A percentile compares a stretch with the other conserved stretches of the same genome.
phyloP scores from a whole-genome alignment of 2,329 filamentous ascomycete genomes.

The Kalmusia sp. region DNA sequence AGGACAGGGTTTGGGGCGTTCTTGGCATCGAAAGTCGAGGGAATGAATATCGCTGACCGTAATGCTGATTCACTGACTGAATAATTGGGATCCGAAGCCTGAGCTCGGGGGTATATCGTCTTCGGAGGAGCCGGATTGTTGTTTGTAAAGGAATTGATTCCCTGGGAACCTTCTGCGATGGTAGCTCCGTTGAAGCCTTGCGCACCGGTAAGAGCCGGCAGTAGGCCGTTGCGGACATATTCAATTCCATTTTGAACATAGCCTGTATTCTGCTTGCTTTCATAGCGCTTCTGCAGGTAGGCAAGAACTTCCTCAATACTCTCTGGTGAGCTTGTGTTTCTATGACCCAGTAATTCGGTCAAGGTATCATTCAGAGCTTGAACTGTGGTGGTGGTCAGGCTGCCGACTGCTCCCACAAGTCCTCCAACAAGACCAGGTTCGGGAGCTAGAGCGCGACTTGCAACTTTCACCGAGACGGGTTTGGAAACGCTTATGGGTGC shows the following conservation, averaged over 20 bases:
- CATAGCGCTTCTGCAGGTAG: conserved; percentile 11
- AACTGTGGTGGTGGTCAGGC: conserved; percentile 2
- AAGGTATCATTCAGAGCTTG: conserved; percentile 3
- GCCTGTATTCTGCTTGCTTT: conserved; percentile 4
- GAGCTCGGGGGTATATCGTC: conserved; percentile 48
- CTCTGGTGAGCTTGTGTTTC: conserved; percentile 3
- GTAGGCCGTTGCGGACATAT: conserved; percentile 12
- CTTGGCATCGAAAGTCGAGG: conserved; percentile 52
- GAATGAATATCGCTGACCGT: conserved; percentile 61
- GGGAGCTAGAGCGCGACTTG: conserved; percentile 3
- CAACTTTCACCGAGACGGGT: background rate
- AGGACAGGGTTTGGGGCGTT: conserved; percentile 58
- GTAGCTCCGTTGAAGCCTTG: conserved; percentile 12
- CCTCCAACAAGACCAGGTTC: conserved; percentile 6
- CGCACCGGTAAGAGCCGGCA: background rate
- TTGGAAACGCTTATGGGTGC: background rate
- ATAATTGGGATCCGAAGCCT: conserved; percentile 56
- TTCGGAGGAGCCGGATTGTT: conserved; percentile 24
- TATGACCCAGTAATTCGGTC: conserved; percentile 1
- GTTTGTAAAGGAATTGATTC: conserved; percentile 27
- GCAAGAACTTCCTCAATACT: conserved; percentile 9
- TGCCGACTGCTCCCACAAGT: background rate
- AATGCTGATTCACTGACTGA: conserved; percentile 55
- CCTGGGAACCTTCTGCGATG: conserved; percentile 6
- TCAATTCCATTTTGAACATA: conserved; percentile 12